These are phyloP conservation scores for Penicillium sp. DNA, from an alignment of 2,329 filamentous ascomycete genomes.

Conservation along the genomic window DNA sequence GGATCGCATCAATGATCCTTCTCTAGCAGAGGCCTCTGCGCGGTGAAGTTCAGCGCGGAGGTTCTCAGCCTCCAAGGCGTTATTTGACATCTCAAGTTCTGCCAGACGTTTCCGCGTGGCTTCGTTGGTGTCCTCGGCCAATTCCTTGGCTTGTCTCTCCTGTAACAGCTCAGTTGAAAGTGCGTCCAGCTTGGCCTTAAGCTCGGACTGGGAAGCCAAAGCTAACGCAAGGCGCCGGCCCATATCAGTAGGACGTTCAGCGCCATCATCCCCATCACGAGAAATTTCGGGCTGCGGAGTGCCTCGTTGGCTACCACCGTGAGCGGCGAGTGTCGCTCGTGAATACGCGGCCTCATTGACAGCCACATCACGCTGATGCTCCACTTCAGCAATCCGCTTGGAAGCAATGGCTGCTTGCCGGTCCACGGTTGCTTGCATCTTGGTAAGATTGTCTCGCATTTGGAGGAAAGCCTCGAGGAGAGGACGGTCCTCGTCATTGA, in stretches of 20 bases:
- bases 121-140: slow-evolving; percentile 82
- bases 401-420: slow-evolving; percentile 80
- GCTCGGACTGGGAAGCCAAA: slow-evolving; percentile 69
- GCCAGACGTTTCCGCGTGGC: slow-evolving; percentile 76
- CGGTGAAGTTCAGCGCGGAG: slow-evolving; percentile 80
- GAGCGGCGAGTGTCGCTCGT: slow-evolving; percentile 84
- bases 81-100: slow-evolving; percentile 79
- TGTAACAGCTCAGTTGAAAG: slow-evolving; percentile 67
- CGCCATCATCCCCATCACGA: slow-evolving; percentile 53
- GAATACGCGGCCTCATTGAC: slow-evolving; percentile 92
- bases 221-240: slow-evolving; percentile 77
- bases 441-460: slow-evolving; percentile 83
- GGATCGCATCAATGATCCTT: slow-evolving; percentile 70
- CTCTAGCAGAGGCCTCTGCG: slow-evolving; percentile 68
- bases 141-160: slow-evolving; percentile 71
- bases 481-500: slow-evolving; percentile 87
- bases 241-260: slow-evolving; percentile 66
- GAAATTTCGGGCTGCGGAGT: slow-evolving; percentile 49
- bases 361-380: slow-evolving; percentile 91
- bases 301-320: slow-evolving; percentile 62
- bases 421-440: slow-evolving; percentile 85
- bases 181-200: slow-evolving; percentile 70
- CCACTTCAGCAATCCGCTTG: slow-evolving; percentile 85
- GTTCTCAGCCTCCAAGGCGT: slow-evolving; percentile 76
- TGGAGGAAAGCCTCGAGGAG: slow-evolving; percentile 85